Evolutionary conservation across 495 filamentous ascomycete species (phyloP), one percentile per base, ranked within the genome.

Genomic region (Parathielavia hyrcaniae): DNA sequence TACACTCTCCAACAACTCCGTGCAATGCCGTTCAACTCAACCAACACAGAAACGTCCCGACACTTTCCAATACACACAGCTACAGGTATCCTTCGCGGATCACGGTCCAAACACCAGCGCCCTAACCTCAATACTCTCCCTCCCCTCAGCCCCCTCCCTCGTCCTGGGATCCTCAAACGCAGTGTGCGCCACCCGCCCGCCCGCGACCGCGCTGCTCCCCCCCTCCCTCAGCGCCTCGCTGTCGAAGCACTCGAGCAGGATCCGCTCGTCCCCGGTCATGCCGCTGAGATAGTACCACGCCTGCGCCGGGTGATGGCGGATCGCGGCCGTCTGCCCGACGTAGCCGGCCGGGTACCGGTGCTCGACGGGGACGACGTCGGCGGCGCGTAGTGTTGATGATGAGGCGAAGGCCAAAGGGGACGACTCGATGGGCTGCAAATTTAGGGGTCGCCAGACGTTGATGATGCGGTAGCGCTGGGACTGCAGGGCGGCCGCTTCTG

Each of bases 41-140:
- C 13, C 46, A 49, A n/a, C n/a, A n/a, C n/a, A n/a, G n/a, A n/a
- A 17, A 45, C 16, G 8, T 14, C 23, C 7, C 22, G 32, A 44
- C 35, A 17, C 23, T 1, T 4, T n/a, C 30, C 32, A 17, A 13
- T 8, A 64, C 11, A 39, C 36, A 5, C 11, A 39, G 36, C 36
- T 41, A 17, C 4, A n/a, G n/a, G n/a, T n/a, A n/a, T 62, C 34
- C 23, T n/a, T n/a, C n/a, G n/a, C n/a, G n/a, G 11, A 22, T 75
- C 61, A 88, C 19, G 73, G 70, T 0, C 89, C 89, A 79, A 95
- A 91, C 12, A 95, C 84, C 71, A 95, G 75, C 17, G 89, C 86
- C 67, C 89, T 77, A 17, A 95, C 87, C 70, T 95, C 89, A 70
- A 96, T 92, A 69, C 89, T 95, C 79, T 93, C 87, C 67, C 86